Base-by-base conservation (phyloP, 805 yeast species). In the Cyberlindnera sargentensis region DNA sequence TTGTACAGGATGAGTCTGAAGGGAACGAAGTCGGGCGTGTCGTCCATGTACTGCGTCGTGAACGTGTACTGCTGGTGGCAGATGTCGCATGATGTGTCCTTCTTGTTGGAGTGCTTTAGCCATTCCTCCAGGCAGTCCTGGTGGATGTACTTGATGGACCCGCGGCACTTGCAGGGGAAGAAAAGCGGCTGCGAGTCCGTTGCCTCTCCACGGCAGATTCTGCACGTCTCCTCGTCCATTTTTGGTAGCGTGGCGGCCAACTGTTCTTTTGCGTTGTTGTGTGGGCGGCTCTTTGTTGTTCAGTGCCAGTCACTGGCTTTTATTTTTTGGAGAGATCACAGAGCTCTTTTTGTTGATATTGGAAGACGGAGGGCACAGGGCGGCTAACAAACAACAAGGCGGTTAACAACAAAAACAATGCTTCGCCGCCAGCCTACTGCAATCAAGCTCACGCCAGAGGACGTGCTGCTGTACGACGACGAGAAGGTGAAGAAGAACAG, bases 131-230 rank as follows among this genome's bases (percentile, higher is more conserved):
- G 65, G 62, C 99, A 93, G 44, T 84, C 95, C 62, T 91, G 95
- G 62, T 93, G 99, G 42, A 93, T 86, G 56, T 81, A 90, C 60
- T 83, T 84, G 61, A 93, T 95, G 10, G 95, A 84, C 2, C 99
- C 99, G 42, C 88, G 73, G 65, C 99, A 93, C 56, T 78, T 82
- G 65, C 99, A 93, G 3, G 99, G 99, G 62, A 85, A 90, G 50
- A 76, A 82, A 37, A 93, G 68, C 4, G 96, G 96, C 50, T 85
- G 87, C 1, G 75, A 78, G 0, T 65, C 66, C 0, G 93, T 78
- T n/a, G 77, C 90, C 54, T 88, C 98, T 33, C 95, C 91, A 41
- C 96, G 83, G 60, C 99, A 93, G 37, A 93, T 90, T 47, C 99
- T 83, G 63, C 99, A 93, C 3, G 82, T 73, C 30, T 70, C 72